Evolutionary conservation across 768 basidiomycete species (phyloP), one percentile per base, ranked within the genome.

Genomic region (Rhodosporidiobolus odoratus): DNA sequence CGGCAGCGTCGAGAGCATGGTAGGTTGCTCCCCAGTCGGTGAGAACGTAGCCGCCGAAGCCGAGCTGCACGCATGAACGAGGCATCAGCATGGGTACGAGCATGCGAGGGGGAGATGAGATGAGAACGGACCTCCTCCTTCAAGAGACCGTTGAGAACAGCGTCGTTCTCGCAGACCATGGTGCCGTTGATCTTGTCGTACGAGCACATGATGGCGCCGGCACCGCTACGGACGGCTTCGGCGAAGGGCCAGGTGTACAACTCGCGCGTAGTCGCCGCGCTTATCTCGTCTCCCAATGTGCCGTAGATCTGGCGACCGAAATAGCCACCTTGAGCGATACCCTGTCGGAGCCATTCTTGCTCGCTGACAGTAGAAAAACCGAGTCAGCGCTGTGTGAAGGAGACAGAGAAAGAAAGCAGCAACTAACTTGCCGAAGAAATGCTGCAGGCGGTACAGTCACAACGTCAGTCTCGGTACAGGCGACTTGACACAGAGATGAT

Each of bases 81-180:
- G 25, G 48, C 9, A 50, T 10, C 10, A 13, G 21, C 15, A 13
- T 50, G 48, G 48, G 25, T 9, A 50, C 15, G 34, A 25, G 25
- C 19, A n/a, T 9, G 25, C 21, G 23, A 25, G 48, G 48, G 48
- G 8, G 48, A 40, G 13, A 21, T 19, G 1, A 15, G 38, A 27
- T 41, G 12, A 27, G 38, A 30, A 34, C n/a, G 13, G 35, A 54
- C 38, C 41, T 91, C 87, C 57, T 83, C 81, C 81, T 91, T 91
- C 65, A 91, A 81, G 27, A 91, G 83, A 66, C 86, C 84, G 78
- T 90, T 90, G 77, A 90, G 76, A 54, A 86, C 82, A 70, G 85
- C 85, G 79, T 86, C 83, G 75, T 89, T 88, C 76, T 89, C 86
- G 79, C 89, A 90, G 0, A 89, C 88, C 75, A 56, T 75, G 70